Evolutionary conservation across 2,329 filamentous ascomycete genomes (phyloP).

Genomic region (Niveomyces coronatus): DNA sequence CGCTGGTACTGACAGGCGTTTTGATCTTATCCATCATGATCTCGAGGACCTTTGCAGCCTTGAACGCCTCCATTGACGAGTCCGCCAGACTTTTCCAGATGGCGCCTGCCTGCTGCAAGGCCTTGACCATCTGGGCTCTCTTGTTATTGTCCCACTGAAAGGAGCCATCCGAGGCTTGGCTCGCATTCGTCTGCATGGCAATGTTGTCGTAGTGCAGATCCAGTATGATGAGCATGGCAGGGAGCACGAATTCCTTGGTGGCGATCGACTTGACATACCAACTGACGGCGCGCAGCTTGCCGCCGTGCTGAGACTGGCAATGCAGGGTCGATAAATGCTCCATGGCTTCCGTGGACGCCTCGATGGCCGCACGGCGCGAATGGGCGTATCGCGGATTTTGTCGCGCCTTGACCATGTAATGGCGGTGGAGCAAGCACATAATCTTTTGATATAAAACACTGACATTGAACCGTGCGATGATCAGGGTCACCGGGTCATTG

Average conservation of each 20-base stretch:
- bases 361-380: slow-evolving; percentile 73
- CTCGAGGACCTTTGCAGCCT: slow-evolving; percentile 69
- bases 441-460: slow-evolving; percentile 84
- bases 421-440: slow-evolving; percentile 78
- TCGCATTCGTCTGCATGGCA: slow-evolving; percentile 30
- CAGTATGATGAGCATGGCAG: slow-evolving; percentile 72
- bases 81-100: slow-evolving; percentile 77
- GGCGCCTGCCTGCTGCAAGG: slow-evolving; percentile 59
- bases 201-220: slow-evolving; percentile 66
- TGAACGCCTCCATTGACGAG: slow-evolving; percentile 79
- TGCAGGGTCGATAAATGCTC: slow-evolving; percentile 67
- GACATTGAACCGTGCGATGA: slow-evolving; percentile 76
- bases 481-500: slow-evolving; percentile 70
- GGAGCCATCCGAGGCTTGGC: slow-evolving; percentile 31
- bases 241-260: slow-evolving; percentile 76
- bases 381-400: slow-evolving; percentile 74
- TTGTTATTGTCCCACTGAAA: slow-evolving; percentile 49
- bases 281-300: slow-evolving; percentile 60
- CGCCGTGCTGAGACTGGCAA: slow-evolving; percentile 60
- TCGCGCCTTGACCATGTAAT: slow-evolving; percentile 69
- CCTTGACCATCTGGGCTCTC: slow-evolving; percentile 64
- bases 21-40: slow-evolving; percentile 75
- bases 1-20: slow-evolving; percentile 9
- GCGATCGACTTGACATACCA: slow-evolving; percentile 74
- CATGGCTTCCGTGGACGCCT: slow-evolving; percentile 75